Conservation (phyloP, 371 early-diverging fungal genomes). For the Circinella minor region DNA sequence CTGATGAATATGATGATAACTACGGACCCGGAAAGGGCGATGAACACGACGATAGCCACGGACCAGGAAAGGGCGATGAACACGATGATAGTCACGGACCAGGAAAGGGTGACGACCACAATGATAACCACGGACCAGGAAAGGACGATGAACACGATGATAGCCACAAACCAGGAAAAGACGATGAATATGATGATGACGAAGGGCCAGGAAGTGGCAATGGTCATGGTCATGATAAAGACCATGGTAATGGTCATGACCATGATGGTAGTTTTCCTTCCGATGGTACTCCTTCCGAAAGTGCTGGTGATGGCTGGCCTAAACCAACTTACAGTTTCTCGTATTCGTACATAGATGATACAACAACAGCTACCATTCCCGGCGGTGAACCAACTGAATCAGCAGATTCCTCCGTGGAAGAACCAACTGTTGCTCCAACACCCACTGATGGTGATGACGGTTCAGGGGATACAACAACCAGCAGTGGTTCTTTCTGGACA, state of each 20-base stretch:
- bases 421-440: conserved; percentile 1
- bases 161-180: too few species aligned
- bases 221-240: not conserved
- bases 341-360: too few species aligned
- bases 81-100: not conserved
- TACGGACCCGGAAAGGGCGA: too few species aligned
- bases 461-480: not conserved
- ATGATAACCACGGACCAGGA: not conserved
- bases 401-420: not conserved
- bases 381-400: too few species aligned
- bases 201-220: not conserved
- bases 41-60: not conserved
- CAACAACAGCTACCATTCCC: too few species aligned
- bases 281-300: not conserved
- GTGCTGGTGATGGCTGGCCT: not conserved
- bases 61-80: not conserved
- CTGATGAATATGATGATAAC: not conserved
- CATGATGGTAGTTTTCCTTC: not conserved
- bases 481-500: not conserved
- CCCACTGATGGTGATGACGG: not conserved
- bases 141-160: too few species aligned
- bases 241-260: not conserved
- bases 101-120: too few species aligned
- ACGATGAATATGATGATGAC: not conserved
- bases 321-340: too few species aligned